Evolutionary conservation across 768 basidiomycete species (phyloP), one percentile per base, ranked within the genome.

Genomic region (Boletus rubropictus): DNA sequence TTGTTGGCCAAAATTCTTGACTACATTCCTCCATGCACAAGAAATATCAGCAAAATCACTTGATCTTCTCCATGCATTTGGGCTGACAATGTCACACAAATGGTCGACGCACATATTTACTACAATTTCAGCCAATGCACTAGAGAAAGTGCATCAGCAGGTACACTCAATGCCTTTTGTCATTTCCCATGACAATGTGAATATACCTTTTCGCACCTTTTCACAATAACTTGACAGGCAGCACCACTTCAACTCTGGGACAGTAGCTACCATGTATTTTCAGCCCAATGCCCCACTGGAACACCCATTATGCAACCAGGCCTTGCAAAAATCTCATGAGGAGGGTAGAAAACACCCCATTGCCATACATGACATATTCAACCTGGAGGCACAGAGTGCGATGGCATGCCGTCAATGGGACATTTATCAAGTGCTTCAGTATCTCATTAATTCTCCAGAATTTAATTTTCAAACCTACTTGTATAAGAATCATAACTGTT

Each of bases 181-280:
- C 35, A 24, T 48, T 31, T 31, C 29, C 0, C 35, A 5, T 55
- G 27, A 27, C 7, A 27, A 27, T 27, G 27, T 27, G 27, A 27
- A 27, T 73, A n/a, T n/a, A n/a, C n/a, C n/a, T n/a, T n/a, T n/a
- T n/a, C n/a, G n/a, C n/a, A n/a, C n/a, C n/a, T n/a, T 66, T 48
- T 64, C 70, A 0, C 73, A 74, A 38, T 51, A 64, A 0, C 21
- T 72, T 2, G 58, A 72, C 43, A 72, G 72, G 20, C 58, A 68
- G 38, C 49, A 49, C 4, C 52, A 68, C 14, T 69, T 73, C 48
- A 67, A 62, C 14, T 67, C 42, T 54, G 71, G 72, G 0, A 69
- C 63, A 0, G 68, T 66, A 0, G 69, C 60, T 0, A 70, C 69
- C 1, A 21, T 53, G 2, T 69, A 62, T 39, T 50, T 71, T 52